These are phyloP conservation scores for Noccaea bulbosa DNA, from an alignment of 345 rosid genomes.

Conservation along the genomic window DNA sequence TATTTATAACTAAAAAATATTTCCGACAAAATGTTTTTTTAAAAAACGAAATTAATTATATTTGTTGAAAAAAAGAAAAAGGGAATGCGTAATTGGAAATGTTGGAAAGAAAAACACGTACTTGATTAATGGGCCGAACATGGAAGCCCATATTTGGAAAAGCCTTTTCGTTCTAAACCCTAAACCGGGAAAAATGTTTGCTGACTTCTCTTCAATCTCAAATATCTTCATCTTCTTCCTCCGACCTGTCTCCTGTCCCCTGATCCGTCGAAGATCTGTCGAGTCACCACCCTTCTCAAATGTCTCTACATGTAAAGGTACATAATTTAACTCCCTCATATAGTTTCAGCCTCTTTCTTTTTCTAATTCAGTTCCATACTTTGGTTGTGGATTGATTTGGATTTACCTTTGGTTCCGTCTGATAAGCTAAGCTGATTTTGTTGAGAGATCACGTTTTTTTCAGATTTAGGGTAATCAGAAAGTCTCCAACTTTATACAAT, in stretches of 20 bases:
- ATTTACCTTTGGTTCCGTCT: slow-evolving; percentile 12
- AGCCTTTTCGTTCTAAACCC: slow-evolving; percentile 37
- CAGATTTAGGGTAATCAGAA: background rate
- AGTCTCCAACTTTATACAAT: slow-evolving; percentile 28
- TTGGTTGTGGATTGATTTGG: background rate
- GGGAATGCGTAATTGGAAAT: background rate
- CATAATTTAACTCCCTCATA: slow-evolving; percentile 10
- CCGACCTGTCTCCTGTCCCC: slow-evolving; percentile 11
- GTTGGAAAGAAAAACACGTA: background rate
- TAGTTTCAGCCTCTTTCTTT: background rate
- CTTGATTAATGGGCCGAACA: slow-evolving; percentile 19
- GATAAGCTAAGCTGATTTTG: background rate
- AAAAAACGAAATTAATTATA: too few species aligned
- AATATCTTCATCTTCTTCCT: slow-evolving; percentile 21
- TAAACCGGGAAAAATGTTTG: slow-evolving; percentile 21
- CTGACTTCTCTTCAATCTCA: background rate
- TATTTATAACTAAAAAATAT: too few species aligned
- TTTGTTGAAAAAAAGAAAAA: too few species aligned
- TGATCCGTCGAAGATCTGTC: slow-evolving; percentile 25
- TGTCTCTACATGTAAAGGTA: slow-evolving; percentile 45
- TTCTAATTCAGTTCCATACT: background rate
- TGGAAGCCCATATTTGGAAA: slow-evolving; percentile 23
- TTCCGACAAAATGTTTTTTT: too few species aligned
- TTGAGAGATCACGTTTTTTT: background rate
- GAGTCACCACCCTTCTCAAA: slow-evolving; percentile 24